Evolutionary conservation across 2,329 filamentous ascomycete genomes (phyloP), one percentile per base, ranked within the genome.

Genomic region (Neonectria magnoliae): DNA sequence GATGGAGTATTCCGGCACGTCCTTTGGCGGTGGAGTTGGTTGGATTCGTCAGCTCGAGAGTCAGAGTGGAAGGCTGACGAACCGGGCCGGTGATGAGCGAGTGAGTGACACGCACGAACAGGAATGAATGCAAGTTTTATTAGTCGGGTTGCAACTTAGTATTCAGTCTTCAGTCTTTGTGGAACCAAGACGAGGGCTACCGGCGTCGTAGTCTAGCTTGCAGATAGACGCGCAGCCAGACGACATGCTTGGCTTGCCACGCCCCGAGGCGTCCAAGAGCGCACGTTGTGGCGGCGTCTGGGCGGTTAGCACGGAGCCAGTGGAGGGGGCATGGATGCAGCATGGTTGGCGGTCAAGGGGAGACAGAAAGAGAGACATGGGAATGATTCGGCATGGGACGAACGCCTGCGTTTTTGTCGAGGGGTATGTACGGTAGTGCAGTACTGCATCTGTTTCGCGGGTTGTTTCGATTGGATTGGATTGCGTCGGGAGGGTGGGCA

Each of bases 281-380:
- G 47, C 27, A 51, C 29, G 27, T 20, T 22, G 47, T 60, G 57
- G 57, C 57, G 47, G 57, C 47, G 48, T 25, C 38, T 52, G 33
- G 33, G 56, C 56, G 47, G 56, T 44, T 59, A 36, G 27, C 42
- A 57, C 25, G 54, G 38, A 42, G 38, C 16, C 16, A 10, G 38
- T 3, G 11, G 33, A 36, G 14, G 36, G 1, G n/a, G n/a, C n/a
- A 22, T 22, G 22, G 22, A 22, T 4, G 22, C 22, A 16, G 33
- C 14, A 38, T 16, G 36, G 36, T 7, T 9, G 14, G 36, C 36
- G 38, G 38, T 41, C 18, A 41, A 8, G 38, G 38, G 20, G 33
- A 36, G 10, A 14, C 33, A 36, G 33, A 14, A 14, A 41, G 58
- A 41, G 14, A 50, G 29, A 38, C 44, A n/a, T 54, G 38, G 18